Evolutionary conservation across 176 grass and related monocot species (phyloP), one percentile per base, ranked within the genome.

Genomic region (Poa pratensis): DNA sequence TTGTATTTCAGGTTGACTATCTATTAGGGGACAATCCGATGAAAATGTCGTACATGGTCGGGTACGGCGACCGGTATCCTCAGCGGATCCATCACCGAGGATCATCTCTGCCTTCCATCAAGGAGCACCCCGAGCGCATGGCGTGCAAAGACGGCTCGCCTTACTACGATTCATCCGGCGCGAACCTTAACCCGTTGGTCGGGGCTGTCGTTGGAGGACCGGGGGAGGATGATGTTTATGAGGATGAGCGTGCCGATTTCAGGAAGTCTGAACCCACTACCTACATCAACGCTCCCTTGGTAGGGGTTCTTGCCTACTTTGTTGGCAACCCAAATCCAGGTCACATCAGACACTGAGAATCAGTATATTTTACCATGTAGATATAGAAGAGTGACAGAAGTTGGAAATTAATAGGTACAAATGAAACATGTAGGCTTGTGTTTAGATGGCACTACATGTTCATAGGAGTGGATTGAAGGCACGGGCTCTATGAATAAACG

Each of bases 41-140:
- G 91, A 92, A 94, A 16, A 91, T 94, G 96, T 98, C 96, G 8
- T 98, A 95, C 82, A 98, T 98, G 96, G 84, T 98, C 2, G 96
- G 96, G 10, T 98, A 98, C 9, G 91, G 96, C 14, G 76, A 86
- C 14, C 74, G 78, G 6, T 95, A 95, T 68, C 93, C 96, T 17
- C 88, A 91, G 40, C 73, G 90, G 81, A 98, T 98, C 76, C 96
- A 98, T 66, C 96, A 98, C 68, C 91, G 96, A 9, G 96, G 73
- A 13, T 98, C 96, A 20, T 95, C 93, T 1, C 15, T 98, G 74
- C 93, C 96, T 4, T 94, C 96, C 3, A 85, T 98, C 74, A 87
- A 67, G 39, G 67, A n/a, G 78, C 83, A 94, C 85, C 96, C 93
- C 5, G 62, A 91, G 75, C 79, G 42, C 69, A 89, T 98, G 7